phyloP scores from a whole-genome alignment of 345 rosid genomes.

The Hibiscus syriacus region DNA sequence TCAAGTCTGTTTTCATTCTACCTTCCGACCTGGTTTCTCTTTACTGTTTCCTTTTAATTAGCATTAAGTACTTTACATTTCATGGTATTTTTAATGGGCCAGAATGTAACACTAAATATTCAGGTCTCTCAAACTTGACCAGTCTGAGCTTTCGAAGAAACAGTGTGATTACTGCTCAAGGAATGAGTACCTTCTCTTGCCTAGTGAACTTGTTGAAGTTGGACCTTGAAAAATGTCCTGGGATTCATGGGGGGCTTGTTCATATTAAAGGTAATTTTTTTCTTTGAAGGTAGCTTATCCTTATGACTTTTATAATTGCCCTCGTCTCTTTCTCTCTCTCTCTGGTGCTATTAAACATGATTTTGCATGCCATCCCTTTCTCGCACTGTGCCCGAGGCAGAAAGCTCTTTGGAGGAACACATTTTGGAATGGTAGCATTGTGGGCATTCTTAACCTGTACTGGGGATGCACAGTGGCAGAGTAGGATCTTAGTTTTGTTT shows the following conservation, averaged over 20 bases:
- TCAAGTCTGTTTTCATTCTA: neutral
- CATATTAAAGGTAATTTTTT: conserved; percentile 28
- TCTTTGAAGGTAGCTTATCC: neutral
- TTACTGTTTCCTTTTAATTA: neutral
- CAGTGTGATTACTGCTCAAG: conserved; percentile 53
- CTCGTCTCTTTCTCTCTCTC: neutral
- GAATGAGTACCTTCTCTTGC: conserved; percentile 57
- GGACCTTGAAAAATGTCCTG: conserved; percentile 86
- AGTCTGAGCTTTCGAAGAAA: conserved; percentile 71
- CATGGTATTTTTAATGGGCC: conserved; percentile 1
- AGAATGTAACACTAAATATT: conserved; percentile 16
- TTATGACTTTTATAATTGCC: neutral
- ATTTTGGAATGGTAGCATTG: neutral
- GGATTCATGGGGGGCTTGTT: conserved; percentile 64
- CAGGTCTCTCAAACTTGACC: conserved; percentile 71
- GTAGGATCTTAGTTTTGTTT: neutral
- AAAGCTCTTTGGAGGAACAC: neutral
- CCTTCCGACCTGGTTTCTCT: neutral
- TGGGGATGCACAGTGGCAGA: neutral
- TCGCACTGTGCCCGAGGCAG: neutral
- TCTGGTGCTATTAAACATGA: neutral
- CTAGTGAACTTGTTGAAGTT: conserved; percentile 63
- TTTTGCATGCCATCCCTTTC: neutral
- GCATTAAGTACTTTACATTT: neutral
- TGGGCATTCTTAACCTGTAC: neutral